Percentiles rank a stretch among this genome's conserved stretches.
phyloP scores from a whole-genome alignment of 2,329 filamentous ascomycete species.

The Podosphaera xanthii region DNA sequence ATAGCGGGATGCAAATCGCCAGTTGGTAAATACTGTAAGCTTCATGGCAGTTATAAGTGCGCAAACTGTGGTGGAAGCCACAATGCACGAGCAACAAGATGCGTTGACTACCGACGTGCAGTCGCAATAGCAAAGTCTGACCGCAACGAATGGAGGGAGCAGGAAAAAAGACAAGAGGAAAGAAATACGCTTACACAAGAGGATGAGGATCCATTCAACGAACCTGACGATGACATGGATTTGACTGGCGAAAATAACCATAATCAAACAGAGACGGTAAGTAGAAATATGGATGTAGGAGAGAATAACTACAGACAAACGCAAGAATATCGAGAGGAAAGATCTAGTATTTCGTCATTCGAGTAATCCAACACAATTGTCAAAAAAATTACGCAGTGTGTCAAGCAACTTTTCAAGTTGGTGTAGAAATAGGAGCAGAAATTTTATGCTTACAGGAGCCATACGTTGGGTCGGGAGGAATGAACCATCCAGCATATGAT shows the following conservation, averaged over 20 bases:
- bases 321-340: too few species aligned
- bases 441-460: neutral
- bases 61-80: neutral
- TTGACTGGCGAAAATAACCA: too few species aligned
- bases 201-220: neutral
- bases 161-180: neutral
- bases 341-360: too few species aligned
- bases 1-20: neutral
- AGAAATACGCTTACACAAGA: neutral
- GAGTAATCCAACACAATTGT: too few species aligned
- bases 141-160: neutral
- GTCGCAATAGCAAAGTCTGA: neutral
- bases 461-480: neutral
- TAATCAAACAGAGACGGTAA: too few species aligned
- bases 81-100: neutral
- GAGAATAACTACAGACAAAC: too few species aligned
- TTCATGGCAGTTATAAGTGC: neutral
- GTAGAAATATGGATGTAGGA: too few species aligned
- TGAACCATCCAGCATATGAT: neutral
- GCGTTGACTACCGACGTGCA: neutral
- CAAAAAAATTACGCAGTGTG: neutral
- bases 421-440: neutral
- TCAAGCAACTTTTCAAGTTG: neutral
- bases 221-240: neutral
- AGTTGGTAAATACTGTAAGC: neutral